These are phyloP conservation scores for Colletotrichum gigasporum DNA, from an alignment of 2,329 filamentous ascomycete species.

Conservation along the genomic window DNA sequence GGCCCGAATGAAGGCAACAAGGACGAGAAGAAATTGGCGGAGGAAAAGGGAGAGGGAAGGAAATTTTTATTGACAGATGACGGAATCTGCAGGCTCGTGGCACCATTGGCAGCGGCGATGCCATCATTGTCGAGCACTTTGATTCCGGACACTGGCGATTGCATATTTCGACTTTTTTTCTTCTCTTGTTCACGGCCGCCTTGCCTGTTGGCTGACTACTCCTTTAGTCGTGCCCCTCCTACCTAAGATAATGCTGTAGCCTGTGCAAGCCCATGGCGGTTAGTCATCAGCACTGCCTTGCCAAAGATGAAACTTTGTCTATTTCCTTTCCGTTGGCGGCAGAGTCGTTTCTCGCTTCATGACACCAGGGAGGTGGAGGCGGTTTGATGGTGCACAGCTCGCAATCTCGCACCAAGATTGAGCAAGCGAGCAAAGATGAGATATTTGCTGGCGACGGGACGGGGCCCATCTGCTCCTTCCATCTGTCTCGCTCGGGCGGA, in stretches of 20 bases:
- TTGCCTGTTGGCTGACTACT: neutral
- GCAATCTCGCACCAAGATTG: conserved; percentile 24
- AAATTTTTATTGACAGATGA: neutral
- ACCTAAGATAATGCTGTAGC: too few relatives aligned
- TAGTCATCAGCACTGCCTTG: too few relatives aligned
- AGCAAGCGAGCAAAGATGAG: conserved; percentile 11
- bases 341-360: neutral
- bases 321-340: too few relatives aligned
- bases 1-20: neutral
- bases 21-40: neutral
- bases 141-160: neutral
- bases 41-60: neutral
- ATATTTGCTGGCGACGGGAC: neutral
- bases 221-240: too few relatives aligned
- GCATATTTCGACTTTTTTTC: neutral
- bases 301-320: neutral
- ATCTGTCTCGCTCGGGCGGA: conserved; percentile 10
- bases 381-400: conserved; percentile 1
- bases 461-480: neutral
- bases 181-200: too few relatives aligned
- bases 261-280: too few relatives aligned
- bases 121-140: conserved; percentile 1
- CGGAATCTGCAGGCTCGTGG: neutral
- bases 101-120: neutral
- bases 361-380: neutral